Evolutionary conservation across 768 basidiomycete species (phyloP).

Genomic region (Saitozyma podzolica): DNA sequence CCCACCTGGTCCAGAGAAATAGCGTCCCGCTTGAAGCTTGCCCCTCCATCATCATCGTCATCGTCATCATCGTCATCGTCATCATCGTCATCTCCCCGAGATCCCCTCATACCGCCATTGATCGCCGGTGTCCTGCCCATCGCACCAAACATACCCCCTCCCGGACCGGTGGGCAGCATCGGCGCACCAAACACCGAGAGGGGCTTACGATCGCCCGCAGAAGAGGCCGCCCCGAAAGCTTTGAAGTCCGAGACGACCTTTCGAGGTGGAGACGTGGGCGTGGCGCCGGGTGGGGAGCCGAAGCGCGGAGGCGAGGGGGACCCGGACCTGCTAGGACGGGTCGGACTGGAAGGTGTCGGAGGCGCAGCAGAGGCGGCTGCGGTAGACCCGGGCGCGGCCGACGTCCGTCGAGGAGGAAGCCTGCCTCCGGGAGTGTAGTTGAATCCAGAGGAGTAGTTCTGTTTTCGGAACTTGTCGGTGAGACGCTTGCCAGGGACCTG

Average conservation of each 20-base stretch:
- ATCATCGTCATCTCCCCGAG: conserved; percentile 62
- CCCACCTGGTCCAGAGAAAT: conserved; percentile 90
- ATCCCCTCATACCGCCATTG: conserved; percentile 57
- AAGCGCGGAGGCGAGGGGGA: conserved; percentile 12
- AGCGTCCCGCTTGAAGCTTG: conserved; percentile 60
- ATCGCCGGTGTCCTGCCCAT: conserved; percentile 31
- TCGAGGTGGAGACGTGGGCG: conserved; percentile 65
- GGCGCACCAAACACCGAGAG: conserved; percentile 79
- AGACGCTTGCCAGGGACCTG: conserved; percentile 94
- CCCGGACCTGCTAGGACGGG: conserved; percentile 21
- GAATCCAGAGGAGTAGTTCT: conserved; percentile 54
- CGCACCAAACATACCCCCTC: conserved; percentile 43
- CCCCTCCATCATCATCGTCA: conserved; percentile 54
- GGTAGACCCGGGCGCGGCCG: conserved; percentile 18
- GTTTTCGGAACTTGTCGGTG: conserved; percentile 90
- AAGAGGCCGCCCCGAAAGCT: conserved; percentile 57
- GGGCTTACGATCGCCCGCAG: conserved; percentile 59
- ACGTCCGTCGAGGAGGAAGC: conserved; percentile 54
- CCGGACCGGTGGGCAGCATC: conserved; percentile 39
- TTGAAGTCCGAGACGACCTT: conserved; percentile 75
- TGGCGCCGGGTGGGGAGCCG: conserved; percentile 15
- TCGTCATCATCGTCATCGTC: conserved; percentile 68
- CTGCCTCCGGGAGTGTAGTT: conserved; percentile 61
- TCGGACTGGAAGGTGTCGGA: conserved; percentile 53
- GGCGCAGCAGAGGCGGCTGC: conserved; percentile 53